These are phyloP conservation scores for Saccharum officinarum DNA, from an alignment of 176 grass and related monocot species.

Conservation along the genomic window DNA sequence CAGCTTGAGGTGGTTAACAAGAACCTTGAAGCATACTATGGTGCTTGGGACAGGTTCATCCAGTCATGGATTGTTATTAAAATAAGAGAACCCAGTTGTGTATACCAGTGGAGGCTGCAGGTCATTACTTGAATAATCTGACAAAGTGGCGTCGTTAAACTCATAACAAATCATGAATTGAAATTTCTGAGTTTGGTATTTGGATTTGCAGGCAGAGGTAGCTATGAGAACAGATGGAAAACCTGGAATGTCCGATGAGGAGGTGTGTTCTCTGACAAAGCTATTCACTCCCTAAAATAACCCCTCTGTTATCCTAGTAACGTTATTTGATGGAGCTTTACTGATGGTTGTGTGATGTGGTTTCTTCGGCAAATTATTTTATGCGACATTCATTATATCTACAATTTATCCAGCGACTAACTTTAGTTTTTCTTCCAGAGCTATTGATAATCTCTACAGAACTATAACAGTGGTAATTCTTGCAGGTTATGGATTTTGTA, in stretches of 20 bases:
- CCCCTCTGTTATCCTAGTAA: not conserved
- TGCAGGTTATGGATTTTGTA: slow-evolving; percentile 95
- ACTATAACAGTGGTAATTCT: slow-evolving; percentile 21
- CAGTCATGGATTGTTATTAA: slow-evolving; percentile 97
- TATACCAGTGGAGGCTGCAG: slow-evolving; percentile 92
- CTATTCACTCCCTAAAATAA: not conserved
- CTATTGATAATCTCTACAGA: not conserved
- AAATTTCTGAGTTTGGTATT: slow-evolving; percentile 25
- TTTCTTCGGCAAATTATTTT: slow-evolving; percentile 18
- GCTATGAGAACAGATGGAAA: slow-evolving; percentile 97
- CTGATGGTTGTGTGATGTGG: not conserved
- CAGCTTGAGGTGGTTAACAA: slow-evolving; percentile 95
- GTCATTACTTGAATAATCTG: slow-evolving; percentile 43
- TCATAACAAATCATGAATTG: slow-evolving; percentile 1
- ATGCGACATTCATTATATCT: not conserved
- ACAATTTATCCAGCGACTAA: not conserved
- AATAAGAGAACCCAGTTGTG: slow-evolving; percentile 86
- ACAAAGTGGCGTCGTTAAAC: not conserved
- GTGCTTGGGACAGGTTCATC: slow-evolving; percentile 95
- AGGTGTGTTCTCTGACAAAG: slow-evolving; percentile 50
- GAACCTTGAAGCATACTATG: slow-evolving; percentile 81
- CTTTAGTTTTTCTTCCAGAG: not conserved
- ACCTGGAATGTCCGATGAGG: slow-evolving; percentile 92
- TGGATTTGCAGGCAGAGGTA: slow-evolving; percentile 75
- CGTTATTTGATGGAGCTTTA: not conserved